These are phyloP conservation scores for Colletotrichum sp. DNA, from an alignment of 2,329 filamentous ascomycete genomes.

Conservation along the genomic window DNA sequence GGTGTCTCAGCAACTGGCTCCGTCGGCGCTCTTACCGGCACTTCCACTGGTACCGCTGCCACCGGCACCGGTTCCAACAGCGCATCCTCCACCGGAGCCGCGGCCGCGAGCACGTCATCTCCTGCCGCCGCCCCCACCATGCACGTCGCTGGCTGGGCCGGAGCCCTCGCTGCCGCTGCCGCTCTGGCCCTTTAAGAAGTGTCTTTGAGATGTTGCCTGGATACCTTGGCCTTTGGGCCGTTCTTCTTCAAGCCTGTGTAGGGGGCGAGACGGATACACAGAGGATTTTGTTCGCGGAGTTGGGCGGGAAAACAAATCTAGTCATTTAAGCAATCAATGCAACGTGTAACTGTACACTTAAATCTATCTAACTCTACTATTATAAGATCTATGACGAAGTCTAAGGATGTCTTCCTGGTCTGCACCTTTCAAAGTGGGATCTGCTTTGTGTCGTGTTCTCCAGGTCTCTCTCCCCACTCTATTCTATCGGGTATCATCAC, in stretches of 20 bases:
- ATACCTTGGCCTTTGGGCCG: neutral
- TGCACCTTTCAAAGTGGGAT: neutral
- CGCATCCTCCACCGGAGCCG: conserved; percentile 12
- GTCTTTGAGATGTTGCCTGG: no score
- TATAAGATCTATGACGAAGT: neutral
- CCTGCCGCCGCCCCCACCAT: conserved; percentile 27
- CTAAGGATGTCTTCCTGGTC: neutral
- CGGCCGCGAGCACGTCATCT: conserved; percentile 17
- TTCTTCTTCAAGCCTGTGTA: neutral
- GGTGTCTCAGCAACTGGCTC: neutral
- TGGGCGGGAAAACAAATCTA: neutral
- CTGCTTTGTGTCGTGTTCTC: neutral
- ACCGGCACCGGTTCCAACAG: neutral
- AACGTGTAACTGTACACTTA: neutral
- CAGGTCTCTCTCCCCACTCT: neutral
- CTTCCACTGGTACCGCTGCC: no score
- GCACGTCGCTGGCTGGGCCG: conserved; percentile 31
- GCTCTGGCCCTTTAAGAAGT: conserved; percentile 33
- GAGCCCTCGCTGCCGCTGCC: conserved; percentile 32
- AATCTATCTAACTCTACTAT: neutral
- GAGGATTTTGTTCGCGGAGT: neutral
- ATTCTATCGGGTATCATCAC: conserved; percentile 13
- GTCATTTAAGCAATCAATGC: neutral
- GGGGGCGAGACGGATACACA: neutral
- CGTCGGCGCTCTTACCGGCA: neutral